These are phyloP conservation scores for Pleurotus salmoneostramineus DNA, from an alignment of 768 basidiomycete genomes.

Conservation along the genomic window DNA sequence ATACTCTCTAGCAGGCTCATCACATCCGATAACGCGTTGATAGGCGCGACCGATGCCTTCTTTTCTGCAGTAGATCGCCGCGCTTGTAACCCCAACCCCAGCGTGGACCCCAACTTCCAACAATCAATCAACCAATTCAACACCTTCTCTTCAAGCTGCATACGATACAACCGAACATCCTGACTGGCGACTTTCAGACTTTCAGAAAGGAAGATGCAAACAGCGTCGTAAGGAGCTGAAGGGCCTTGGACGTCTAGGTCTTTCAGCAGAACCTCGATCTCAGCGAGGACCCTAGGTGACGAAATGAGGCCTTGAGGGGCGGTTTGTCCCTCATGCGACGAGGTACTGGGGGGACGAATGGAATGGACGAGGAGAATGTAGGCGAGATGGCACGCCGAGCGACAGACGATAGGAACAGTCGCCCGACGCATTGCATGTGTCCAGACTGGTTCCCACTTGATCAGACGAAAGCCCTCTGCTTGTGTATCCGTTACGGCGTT, in stretches of 20 bases:
- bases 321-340: background rate
- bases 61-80: slow-evolving; percentile 12
- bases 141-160: slow-evolving; percentile 86
- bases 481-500: background rate
- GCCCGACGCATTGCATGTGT: slow-evolving; percentile 73
- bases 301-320: slow-evolving; percentile 27
- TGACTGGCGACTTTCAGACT: slow-evolving; percentile 70
- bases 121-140: slow-evolving; percentile 75
- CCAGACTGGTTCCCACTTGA: slow-evolving; percentile 85
- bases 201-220: slow-evolving; percentile 75
- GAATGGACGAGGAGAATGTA: slow-evolving; percentile 45
- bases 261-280: slow-evolving; percentile 76
- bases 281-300: slow-evolving; percentile 54
- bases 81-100: slow-evolving; percentile 20
- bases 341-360: slow-evolving; percentile 21
- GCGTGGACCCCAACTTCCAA: slow-evolving; percentile 48
- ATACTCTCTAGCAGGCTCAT: slow-evolving; percentile 60
- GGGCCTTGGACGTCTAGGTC: slow-evolving; percentile 93
- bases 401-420: slow-evolving; percentile 63
- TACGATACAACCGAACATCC: slow-evolving; percentile 79
- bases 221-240: slow-evolving; percentile 80
- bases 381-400: slow-evolving; percentile 76
- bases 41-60: slow-evolving; percentile 39
- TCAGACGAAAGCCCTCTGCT: slow-evolving; percentile 4
- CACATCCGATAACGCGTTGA: slow-evolving; percentile 57